Evolutionary conservation across 192 early-diverging fungal genomes (phyloP).

Genomic region (Coemansia sp.): DNA sequence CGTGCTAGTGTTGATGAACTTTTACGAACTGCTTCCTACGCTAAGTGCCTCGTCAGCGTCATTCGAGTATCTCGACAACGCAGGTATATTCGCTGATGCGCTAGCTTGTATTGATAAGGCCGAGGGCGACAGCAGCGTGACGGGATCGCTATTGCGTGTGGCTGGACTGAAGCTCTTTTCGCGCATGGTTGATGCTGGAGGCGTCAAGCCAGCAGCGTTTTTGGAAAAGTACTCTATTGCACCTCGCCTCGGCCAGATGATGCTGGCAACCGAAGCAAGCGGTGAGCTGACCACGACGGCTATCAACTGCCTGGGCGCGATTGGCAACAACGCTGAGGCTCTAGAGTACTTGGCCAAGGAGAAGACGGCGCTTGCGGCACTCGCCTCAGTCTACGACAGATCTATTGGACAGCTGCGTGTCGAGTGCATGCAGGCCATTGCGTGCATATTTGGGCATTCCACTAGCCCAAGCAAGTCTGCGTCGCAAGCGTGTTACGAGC

Average conservation of each 20-base stretch:
- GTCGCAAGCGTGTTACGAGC: constrained; percentile 46
- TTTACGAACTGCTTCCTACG: constrained; percentile 35
- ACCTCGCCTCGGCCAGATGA: constrained; percentile 22
- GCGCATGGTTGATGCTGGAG: constrained; percentile 33
- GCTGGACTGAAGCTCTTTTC: constrained; percentile 45
- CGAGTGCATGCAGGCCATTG: constrained; percentile 41
- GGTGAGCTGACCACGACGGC: constrained; percentile 26
- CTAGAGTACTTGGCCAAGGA: constrained; percentile 40
- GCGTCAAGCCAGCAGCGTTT: constrained; percentile 22
- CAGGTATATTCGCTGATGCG: constrained; percentile 27
- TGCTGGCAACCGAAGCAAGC: constrained; percentile 8
- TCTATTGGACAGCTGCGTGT: constrained; percentile 31
- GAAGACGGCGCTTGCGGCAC: constrained; percentile 34
- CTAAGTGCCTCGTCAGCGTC: constrained; percentile 21
- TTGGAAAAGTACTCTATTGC: constrained; percentile 32
- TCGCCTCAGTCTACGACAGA: constrained; percentile 29
- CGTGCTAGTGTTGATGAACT: constrained; percentile 39
- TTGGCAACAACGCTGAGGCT: constrained; percentile 38
- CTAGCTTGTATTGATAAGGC: constrained; percentile 15
- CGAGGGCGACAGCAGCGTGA: constrained; percentile 16
- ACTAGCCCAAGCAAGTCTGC: constrained; percentile 14
- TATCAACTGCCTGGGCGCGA: constrained; percentile 41
- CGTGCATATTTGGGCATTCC: constrained; percentile 45
- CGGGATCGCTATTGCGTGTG: constrained; percentile 23
- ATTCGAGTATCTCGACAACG: constrained; percentile 25